phyloP scores from a whole-genome alignment of 441 rosid species.

The Erodium trifolium region DNA sequence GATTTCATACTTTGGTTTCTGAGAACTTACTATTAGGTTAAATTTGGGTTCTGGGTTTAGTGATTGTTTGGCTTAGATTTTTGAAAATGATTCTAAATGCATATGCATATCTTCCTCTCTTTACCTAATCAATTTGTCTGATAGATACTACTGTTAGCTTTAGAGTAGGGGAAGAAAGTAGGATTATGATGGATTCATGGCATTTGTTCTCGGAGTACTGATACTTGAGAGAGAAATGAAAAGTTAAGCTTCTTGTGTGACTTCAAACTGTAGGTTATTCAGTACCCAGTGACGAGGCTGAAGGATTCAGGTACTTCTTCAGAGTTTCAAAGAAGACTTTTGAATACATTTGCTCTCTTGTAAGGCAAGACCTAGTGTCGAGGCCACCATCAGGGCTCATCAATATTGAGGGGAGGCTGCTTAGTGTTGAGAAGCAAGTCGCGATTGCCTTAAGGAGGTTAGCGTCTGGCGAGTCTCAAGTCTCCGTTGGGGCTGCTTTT shows the following conservation, averaged over 20 bases:
- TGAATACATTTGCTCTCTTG: slow-evolving; percentile 75
- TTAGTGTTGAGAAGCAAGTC: slow-evolving; percentile 90
- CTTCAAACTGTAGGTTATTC: slow-evolving; percentile 30
- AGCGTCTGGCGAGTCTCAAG: slow-evolving; percentile 95
- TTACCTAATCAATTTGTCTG: neutral
- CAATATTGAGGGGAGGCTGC: slow-evolving; percentile 92
- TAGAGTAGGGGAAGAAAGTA: neutral
- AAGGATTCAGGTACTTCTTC: slow-evolving; percentile 79
- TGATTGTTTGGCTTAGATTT: neutral
- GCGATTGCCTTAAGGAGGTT: slow-evolving; percentile 81
- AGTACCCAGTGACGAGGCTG: slow-evolving; percentile 55
- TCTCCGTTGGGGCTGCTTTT: slow-evolving; percentile 84
- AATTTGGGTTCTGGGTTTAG: neutral
- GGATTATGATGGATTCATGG: neutral
- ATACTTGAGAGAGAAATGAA: slow-evolving; percentile 8
- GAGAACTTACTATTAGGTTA: neutral
- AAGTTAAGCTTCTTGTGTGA: slow-evolving; percentile 4
- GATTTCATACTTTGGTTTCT: neutral
- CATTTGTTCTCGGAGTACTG: neutral
- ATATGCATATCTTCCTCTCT: neutral
- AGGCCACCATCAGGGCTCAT: slow-evolving; percentile 92
- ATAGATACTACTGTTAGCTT: neutral
- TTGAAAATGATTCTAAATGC: neutral
- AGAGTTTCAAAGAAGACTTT: slow-evolving; percentile 75
- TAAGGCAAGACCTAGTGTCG: slow-evolving; percentile 79